phyloP scores from a whole-genome alignment of 140 eudicot species.

The Cichorium intybus region DNA sequence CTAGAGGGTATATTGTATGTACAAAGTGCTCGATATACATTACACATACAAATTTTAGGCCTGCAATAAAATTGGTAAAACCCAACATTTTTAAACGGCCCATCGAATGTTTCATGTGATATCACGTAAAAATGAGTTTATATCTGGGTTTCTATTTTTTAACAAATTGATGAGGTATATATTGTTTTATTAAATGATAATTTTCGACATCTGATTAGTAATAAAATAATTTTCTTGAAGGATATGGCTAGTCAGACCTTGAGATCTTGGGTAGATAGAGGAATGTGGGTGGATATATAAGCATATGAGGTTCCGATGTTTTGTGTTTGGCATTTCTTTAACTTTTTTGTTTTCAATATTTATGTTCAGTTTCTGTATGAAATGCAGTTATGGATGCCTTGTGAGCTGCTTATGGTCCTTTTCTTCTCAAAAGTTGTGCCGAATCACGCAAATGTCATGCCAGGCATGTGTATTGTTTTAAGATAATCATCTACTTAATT shows the following conservation, averaged over 20 bases:
- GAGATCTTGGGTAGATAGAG: neutral
- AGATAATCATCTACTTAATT: neutral
- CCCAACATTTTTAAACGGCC: too few species aligned
- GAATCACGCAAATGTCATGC: neutral
- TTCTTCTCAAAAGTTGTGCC: conserved; percentile 28
- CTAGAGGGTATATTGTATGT: neutral
- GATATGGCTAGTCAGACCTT: neutral
- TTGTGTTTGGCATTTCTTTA: neutral
- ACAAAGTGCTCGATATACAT: too few species aligned
- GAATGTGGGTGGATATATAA: neutral
- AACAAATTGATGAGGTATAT: neutral
- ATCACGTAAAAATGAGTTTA: neutral
- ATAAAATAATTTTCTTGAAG: neutral
- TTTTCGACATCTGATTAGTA: neutral
- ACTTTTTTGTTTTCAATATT: neutral
- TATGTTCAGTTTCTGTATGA: neutral
- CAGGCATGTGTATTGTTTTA: neutral
- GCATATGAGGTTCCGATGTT: conserved; percentile 4
- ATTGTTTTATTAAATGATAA: too few species aligned
- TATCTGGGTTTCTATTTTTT: neutral
- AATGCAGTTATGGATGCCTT: conserved; percentile 13
- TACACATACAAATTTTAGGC: too few species aligned
- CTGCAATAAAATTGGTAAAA: too few species aligned
- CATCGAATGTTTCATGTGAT: too few species aligned
- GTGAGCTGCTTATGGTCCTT: conserved; percentile 34